Base-by-base conservation (phyloP, 169 alveolate genomes). In the Plasmodium gallinaceum region DNA sequence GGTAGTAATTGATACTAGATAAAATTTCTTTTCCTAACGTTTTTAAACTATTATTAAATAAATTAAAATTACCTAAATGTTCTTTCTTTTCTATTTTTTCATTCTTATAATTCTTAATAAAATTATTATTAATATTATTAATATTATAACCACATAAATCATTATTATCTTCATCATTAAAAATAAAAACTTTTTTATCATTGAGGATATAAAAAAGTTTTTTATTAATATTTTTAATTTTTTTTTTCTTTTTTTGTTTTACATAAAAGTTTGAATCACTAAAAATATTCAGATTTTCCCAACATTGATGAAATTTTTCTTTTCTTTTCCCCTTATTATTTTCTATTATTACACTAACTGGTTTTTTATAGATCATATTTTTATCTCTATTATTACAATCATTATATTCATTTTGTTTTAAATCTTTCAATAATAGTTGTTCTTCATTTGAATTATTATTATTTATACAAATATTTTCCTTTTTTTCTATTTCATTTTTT, bases 241-340 rank as follows among this genome's bases (percentile, higher is more conserved):
- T 39, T 68, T 54, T 60, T 32, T 54, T 80, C 45, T 57, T 80
- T 48, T 80, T 68, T 80, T 22, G 7, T 42, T 39, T 66, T n/a
- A 68, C 12, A 60, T 69, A 80, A 51, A 51, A 48, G 46, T 66
- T 80, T 4, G 90, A 66, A 26, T 80, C 90, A 32, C 90, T 80
- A 14, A 12, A 43, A 5, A 54, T 20, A 12, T 20, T 10, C 7
- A 58, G 16, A 42, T 65, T 20, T 10, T 22, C 62, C 20, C 14
- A 22, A 46, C 6, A 16, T 24, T 12, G 26, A 26, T n/a, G 5
- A 18, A 64, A 0, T 0, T 20, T 0, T 6, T 57, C 24, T 18
- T 65, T 7, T n/a, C 18, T 3, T 5, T 9, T n/a, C 7, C 16
- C 14, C 9, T 22, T 32, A 6, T 54, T 16, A 32, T 58, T 18